Conservation (phyloP, 106 monocot genomes). For the Dendrobium catenatum region DNA sequence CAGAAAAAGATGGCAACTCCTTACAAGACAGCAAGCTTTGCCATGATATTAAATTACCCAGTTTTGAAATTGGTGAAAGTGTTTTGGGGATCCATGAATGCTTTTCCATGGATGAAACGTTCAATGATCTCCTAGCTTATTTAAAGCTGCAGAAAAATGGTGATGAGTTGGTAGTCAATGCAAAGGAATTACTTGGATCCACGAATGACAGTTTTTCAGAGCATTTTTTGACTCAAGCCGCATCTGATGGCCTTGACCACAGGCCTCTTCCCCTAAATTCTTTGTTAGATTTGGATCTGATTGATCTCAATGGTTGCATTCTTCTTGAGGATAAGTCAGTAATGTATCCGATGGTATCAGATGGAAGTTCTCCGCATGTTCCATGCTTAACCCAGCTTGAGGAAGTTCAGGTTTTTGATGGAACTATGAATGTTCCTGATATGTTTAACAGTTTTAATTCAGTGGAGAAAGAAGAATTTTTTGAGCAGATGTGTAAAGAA, state of each 20-base stretch:
- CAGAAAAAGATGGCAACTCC: slow-evolving; percentile 20
- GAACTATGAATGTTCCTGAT: slow-evolving; percentile 24
- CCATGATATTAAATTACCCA: slow-evolving; percentile 21
- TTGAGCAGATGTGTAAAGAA: slow-evolving; percentile 42
- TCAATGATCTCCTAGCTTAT: slow-evolving; percentile 30
- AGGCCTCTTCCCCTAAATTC: slow-evolving; percentile 28
- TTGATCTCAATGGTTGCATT: slow-evolving; percentile 35
- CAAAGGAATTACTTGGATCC: slow-evolving; percentile 33
- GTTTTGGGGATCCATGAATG: slow-evolving; percentile 29
- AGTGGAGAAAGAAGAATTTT: slow-evolving; percentile 19
- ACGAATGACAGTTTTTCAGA: slow-evolving; percentile 29
- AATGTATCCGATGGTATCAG: slow-evolving; percentile 32
- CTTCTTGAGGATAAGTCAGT: slow-evolving; percentile 37
- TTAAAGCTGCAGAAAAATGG: slow-evolving; percentile 18
- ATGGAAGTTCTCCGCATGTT: slow-evolving; percentile 32
- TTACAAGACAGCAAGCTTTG: slow-evolving; percentile 8
- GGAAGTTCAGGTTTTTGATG: slow-evolving; percentile 69
- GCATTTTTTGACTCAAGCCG: slow-evolving; percentile 16
- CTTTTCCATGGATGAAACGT: slow-evolving; percentile 21
- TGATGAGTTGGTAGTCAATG: slow-evolving; percentile 26
- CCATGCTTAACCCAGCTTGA: slow-evolving; percentile 53
- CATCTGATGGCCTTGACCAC: slow-evolving; percentile 19
- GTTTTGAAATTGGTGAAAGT: slow-evolving; percentile 55
- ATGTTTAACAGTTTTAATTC: slow-evolving; percentile 22
- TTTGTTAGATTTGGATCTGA: slow-evolving; percentile 55